phyloP scores from a whole-genome alignment of 2,329 filamentous ascomycete genomes.

The Cercospora sp. region DNA sequence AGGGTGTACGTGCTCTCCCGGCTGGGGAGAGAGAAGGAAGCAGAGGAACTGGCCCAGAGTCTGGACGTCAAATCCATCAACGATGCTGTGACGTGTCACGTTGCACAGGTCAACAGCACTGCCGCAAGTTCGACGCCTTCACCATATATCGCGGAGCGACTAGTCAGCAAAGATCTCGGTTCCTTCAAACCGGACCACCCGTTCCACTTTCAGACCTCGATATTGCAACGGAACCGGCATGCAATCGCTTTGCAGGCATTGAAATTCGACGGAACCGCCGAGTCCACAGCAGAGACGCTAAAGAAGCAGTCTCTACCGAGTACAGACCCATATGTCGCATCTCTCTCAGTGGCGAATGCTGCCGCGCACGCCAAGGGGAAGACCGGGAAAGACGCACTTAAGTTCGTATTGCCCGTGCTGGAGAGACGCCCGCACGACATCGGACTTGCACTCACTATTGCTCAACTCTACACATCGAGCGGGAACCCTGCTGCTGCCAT shows the following conservation, averaged over 20 bases:
- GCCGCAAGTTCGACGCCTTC: constrained; percentile 55
- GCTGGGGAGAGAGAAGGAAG: constrained; percentile 66
- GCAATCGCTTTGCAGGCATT: constrained; percentile 65
- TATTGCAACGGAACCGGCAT: constrained; percentile 63
- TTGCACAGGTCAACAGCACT: constrained; percentile 67
- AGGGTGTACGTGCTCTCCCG: constrained; percentile 70
- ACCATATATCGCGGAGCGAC: constrained; percentile 66
- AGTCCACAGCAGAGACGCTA: constrained; percentile 55
- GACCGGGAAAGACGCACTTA: constrained; percentile 67
- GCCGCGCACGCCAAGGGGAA: constrained; percentile 69
- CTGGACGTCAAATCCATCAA: constrained; percentile 64
- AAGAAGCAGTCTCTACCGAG: constrained; percentile 49
- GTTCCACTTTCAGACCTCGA: constrained; percentile 69
- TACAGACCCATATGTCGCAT: constrained; percentile 47
- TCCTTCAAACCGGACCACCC: constrained; percentile 61
- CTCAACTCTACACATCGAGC: constrained; percentile 75
- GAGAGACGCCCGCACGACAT: constrained; percentile 76
- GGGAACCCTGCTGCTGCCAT: constrained; percentile 74
- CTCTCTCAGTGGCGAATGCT: constrained; percentile 66
- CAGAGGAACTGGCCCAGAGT: constrained; percentile 61
- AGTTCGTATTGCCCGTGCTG: constrained; percentile 66
- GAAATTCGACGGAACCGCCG: constrained; percentile 66
- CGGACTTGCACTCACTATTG: constrained; percentile 73
- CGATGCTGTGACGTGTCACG: constrained; percentile 65
- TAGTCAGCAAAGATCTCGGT: constrained; percentile 57